A percentile compares a stretch with the other conserved stretches of the same genome.
Evolutionary conservation across 2,329 filamentous ascomycete genomes (phyloP).

Genomic region (Neophaeococcomyces mojaviensis): DNA sequence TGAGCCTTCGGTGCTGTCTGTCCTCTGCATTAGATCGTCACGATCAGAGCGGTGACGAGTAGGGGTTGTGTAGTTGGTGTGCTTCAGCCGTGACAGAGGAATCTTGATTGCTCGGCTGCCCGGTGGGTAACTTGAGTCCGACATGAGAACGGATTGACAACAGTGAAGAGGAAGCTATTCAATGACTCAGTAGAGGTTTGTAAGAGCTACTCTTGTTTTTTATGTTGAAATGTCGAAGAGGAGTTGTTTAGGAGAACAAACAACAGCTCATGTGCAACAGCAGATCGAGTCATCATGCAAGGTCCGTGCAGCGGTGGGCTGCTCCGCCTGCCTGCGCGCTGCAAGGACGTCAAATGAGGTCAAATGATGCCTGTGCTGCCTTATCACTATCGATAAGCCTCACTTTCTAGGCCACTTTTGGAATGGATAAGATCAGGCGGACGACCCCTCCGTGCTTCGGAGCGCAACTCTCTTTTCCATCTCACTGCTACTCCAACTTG

Average conservation of each 20-base stretch:
- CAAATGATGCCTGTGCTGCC: neutral
- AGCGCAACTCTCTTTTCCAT: no score
- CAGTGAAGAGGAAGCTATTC: neutral
- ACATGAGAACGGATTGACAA: neutral
- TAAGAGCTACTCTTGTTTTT: no score
- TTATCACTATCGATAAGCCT: slow-evolving; percentile 1
- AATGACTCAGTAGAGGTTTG: neutral
- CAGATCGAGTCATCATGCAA: slow-evolving; percentile 4
- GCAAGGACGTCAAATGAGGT: neutral
- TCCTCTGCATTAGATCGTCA: slow-evolving; percentile 2
- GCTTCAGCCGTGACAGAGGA: slow-evolving; percentile 14
- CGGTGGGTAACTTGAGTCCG: neutral
- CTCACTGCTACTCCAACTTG: no score
- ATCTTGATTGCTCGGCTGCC: slow-evolving; percentile 24
- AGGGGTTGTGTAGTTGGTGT: slow-evolving; percentile 10
- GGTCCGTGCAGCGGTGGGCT: neutral
- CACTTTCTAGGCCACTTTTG: no score
- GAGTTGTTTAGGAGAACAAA: neutral
- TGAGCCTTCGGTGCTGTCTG: slow-evolving; percentile 7
- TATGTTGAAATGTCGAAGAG: neutral
- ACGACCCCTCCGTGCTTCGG: no score
- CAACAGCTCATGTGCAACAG: neutral
- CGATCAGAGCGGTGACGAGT: slow-evolving; percentile 16
- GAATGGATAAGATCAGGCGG: no score
- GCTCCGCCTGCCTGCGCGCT: neutral